Conservation (phyloP, 495 filamentous ascomycete species). For the Cercophora scortea region DNA sequence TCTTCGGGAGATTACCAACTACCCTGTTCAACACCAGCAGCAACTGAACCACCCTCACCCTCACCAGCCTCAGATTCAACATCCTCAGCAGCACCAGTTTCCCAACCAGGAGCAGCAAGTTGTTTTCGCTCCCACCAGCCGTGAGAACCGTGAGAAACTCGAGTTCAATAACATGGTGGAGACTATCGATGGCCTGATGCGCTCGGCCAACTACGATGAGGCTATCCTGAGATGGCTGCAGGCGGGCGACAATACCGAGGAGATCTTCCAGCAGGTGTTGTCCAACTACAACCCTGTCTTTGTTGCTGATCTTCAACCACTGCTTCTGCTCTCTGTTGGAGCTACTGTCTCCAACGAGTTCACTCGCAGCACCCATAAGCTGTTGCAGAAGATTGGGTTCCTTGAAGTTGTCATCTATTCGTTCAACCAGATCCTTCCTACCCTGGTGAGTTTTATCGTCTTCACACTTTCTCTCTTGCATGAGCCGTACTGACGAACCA, state of each 20-base stretch:
- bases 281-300: slow-evolving; percentile 65
- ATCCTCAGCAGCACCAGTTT: slow-evolving; percentile 23
- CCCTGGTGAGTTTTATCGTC: slow-evolving; percentile 35
- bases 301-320: slow-evolving; percentile 59
- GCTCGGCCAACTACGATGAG: slow-evolving; percentile 59
- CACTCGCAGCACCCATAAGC: slow-evolving; percentile 40
- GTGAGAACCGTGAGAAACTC: slow-evolving; percentile 36
- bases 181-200: slow-evolving; percentile 57
- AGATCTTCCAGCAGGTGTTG: slow-evolving; percentile 77
- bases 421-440: slow-evolving; percentile 32
- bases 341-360: slow-evolving; percentile 71
- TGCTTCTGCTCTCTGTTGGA: slow-evolving; percentile 75
- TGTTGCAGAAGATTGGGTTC: slow-evolving; percentile 61
- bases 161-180: slow-evolving; percentile 60
- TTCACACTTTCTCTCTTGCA: not conserved
- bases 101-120: slow-evolving; percentile 24
- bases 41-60: slow-evolving; percentile 19
- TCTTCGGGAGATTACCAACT: slow-evolving; percentile 15
- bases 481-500: too few relatives aligned
- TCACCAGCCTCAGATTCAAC: slow-evolving; percentile 13
- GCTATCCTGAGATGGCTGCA: slow-evolving; percentile 75
- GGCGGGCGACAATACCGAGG: slow-evolving; percentile 59
- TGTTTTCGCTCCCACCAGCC: slow-evolving; percentile 25
- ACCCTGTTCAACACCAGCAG: slow-evolving; percentile 16
- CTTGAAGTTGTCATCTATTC: slow-evolving; percentile 60